phyloP scores from a whole-genome alignment of 2,329 filamentous ascomycete species.

The Venturia oleaginea region DNA sequence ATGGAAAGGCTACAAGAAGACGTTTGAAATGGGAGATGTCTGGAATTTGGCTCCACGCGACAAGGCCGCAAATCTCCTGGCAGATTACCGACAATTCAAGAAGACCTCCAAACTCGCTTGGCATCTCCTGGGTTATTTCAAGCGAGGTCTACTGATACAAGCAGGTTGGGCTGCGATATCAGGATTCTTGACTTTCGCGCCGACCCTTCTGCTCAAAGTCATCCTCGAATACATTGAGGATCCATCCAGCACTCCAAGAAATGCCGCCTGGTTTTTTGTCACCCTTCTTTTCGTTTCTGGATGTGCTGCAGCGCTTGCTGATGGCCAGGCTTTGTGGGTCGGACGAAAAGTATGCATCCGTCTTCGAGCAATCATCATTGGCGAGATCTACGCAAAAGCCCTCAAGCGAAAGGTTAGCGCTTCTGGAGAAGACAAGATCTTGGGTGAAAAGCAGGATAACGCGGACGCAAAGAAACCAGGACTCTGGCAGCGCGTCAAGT shows the following conservation, averaged over 20 bases:
- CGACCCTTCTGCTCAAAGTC: constrained; percentile 79
- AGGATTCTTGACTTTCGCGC: constrained; percentile 79
- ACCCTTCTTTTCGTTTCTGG: constrained; percentile 81
- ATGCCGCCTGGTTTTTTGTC: constrained; percentile 93
- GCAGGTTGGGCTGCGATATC: constrained; percentile 70
- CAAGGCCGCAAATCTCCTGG: constrained; percentile 72
- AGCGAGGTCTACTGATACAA: constrained; percentile 63
- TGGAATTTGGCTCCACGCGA: constrained; percentile 88
- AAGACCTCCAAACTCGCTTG: constrained; percentile 70
- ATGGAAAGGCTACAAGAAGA: constrained; percentile 77
- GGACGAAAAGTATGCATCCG: constrained; percentile 91
- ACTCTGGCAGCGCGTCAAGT: constrained; percentile 39
- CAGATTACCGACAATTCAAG: constrained; percentile 75
- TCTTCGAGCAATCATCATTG: constrained; percentile 87
- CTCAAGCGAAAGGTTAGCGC: constrained; percentile 82
- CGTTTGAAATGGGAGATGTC: constrained; percentile 73
- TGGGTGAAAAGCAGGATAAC: constrained; percentile 50
- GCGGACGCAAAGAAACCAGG: constrained; percentile 33
- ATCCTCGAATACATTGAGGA: constrained; percentile 93
- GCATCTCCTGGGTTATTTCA: constrained; percentile 81
- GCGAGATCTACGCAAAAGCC: constrained; percentile 94
- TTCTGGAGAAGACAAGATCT: constrained; percentile 57
- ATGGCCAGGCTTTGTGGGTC: constrained; percentile 83
- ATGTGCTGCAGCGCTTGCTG: constrained; percentile 68
- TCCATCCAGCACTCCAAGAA: constrained; percentile 63